Base-by-base conservation (phyloP, 2,329 filamentous ascomycete species). In the Allantophomopsis lycopodina region DNA sequence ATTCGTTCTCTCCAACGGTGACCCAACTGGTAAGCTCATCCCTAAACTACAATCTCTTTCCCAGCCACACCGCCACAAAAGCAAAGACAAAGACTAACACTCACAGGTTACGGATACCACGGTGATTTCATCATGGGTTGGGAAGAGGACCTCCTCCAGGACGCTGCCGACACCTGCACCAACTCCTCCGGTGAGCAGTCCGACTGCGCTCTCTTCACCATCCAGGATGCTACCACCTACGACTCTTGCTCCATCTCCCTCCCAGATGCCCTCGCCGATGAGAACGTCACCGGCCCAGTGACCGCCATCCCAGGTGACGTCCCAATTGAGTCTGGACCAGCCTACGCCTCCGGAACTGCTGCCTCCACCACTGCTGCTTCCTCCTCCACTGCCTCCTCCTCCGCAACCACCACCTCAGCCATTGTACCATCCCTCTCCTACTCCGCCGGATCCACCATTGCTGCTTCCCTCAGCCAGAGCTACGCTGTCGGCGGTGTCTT, bases 91-190 rank as follows among this genome's bases (percentile, higher is more conserved):
- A 12, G 11, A 28, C 11, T 8, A 12, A 21, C 38, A 13, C 7
- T 28, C 34, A 2, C 39, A 79, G 79, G 84, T 36, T 83, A 68
- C 48, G 80, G 83, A 30, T 85, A 85, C 65, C 75, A 91, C 54
- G 85, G 69, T 37, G 85, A 93, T 54, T 88, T 89, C 60, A 77
- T 87, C 51, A 78, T 71, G 54, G 85, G 83, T 20, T 93, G 85
- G 85, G 71, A 87, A 2, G 53, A 62, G 7, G 62, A 65, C 3
- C 76, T 85, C 58, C 69, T 91, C 30, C 76, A 87, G 57, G 38
- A 69, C 5, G 85, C 84, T n/a, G 66, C 88, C 45, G 58, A 87
- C 36, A 71, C 66, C 7, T 94, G 88, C 70, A 89, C 79, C 38
- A 82, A 76, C 58, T 54, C 52, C 0, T 77, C 74, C 8, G 88